Percentiles rank a stretch among this genome's conserved stretches.
Evolutionary conservation across 768 basidiomycete species (phyloP).

Genomic region (Leccinum longicurvipes): DNA sequence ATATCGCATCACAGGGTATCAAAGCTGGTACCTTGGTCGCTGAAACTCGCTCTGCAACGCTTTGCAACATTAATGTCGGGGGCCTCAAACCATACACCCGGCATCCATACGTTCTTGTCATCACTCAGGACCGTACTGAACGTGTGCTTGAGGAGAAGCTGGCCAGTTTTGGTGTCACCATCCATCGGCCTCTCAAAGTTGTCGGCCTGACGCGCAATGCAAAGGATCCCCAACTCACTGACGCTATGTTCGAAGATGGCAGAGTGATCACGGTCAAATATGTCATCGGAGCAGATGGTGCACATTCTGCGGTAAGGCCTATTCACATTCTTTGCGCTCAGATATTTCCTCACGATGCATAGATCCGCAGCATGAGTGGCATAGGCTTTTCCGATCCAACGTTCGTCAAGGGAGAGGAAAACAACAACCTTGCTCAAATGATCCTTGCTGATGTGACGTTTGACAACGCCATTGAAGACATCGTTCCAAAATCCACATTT

Average conservation of each 20-base stretch:
- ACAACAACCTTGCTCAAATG: slow-evolving; percentile 37
- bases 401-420: slow-evolving; percentile 19
- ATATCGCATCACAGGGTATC: slow-evolving; percentile 36
- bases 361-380: slow-evolving; percentile 43
- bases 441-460: slow-evolving; percentile 47
- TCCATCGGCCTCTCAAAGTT: slow-evolving; percentile 39
- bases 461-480: background rate
- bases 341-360: background rate
- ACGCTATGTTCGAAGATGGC: slow-evolving; percentile 48
- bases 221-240: slow-evolving; percentile 27
- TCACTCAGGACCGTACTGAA: slow-evolving; percentile 47
- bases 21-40: slow-evolving; percentile 28
- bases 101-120: slow-evolving; percentile 40
- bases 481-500: slow-evolving; percentile 20
- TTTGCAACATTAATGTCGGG: slow-evolving; percentile 32
- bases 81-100: slow-evolving; percentile 39
- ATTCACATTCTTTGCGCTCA: background rate
- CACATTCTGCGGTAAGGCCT: slow-evolving; percentile 40
- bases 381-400: slow-evolving; percentile 46
- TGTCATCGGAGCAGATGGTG: slow-evolving; percentile 52
- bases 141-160: slow-evolving; percentile 36
- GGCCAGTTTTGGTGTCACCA: slow-evolving; percentile 28
- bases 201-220: slow-evolving; percentile 34
- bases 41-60: slow-evolving; percentile 27
- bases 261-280: slow-evolving; percentile 41